Evolutionary conservation across 352 stramenopile genomes (phyloP), one percentile per base, ranked within the genome.

Genomic region (Globisporangium sylvaticum): DNA sequence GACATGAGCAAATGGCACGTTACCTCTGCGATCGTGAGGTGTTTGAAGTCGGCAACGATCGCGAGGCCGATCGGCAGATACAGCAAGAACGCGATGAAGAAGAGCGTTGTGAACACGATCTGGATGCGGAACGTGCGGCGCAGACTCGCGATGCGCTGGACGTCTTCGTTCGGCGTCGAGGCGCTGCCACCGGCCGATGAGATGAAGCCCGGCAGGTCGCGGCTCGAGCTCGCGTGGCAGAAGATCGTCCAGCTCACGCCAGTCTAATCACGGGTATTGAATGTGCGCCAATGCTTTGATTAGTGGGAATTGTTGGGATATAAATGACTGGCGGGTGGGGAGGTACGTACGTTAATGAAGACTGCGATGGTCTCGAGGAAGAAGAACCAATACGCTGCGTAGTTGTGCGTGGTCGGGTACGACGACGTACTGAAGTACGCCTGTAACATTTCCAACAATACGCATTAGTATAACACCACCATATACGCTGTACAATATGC

Each of bases 311-410:
- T 7, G 32, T 8, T 50, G 27, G 27, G 32, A 58, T 7, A 66
- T 48, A 14, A 27, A 59, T 32, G 29, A 39, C 20, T 24, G 53
- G 25, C 3, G 3, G 7, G 25, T n/a, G 3, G 3, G 10, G 25
- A 25, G 27, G 27, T 24, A 75, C 74, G 48, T 74, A 90, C 83
- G 64, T 91, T 90, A 65, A 84, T 70, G 55, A 81, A 79, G 24
- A 90, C 65, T 9, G 81, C 80, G 42, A 87, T 29, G 2, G 80
- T 83, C 66, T 90, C 76, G 58, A 91, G 69, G 52, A 83, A 67
- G 65, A 91, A 90, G 72, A 91, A 90, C 68, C 73, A 88, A 65
- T 89, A 89, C 54, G 81, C 81, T 1, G 75, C 77, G 55, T 76
- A 70, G 63, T 88, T 87, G 73, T 91, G 83, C 42, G 84, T 20